These are phyloP conservation scores for Thinopyrum obtusiflorum DNA, from an alignment of 202 grass and related monocot genomes.

Conservation along the genomic window DNA sequence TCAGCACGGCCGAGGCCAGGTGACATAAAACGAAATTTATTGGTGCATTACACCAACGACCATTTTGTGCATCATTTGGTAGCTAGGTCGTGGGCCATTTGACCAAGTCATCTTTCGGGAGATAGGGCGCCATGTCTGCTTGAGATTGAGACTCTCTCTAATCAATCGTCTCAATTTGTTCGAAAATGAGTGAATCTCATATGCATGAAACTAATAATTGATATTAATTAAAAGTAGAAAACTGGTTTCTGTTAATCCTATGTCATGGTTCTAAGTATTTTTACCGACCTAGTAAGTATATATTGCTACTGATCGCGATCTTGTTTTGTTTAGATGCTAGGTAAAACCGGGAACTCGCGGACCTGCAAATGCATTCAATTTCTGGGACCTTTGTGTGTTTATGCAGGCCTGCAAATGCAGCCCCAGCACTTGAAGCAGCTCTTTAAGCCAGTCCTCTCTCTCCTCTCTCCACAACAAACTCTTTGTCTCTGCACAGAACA, in stretches of 20 bases:
- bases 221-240: no score
- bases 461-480: neutral
- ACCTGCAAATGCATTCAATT: no score
- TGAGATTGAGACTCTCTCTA: neutral
- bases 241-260: neutral
- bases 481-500: neutral
- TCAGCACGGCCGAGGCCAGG: neutral
- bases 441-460: neutral
- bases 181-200: neutral
- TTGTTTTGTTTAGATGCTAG: no score
- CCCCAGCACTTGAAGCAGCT: neutral
- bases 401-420: conserved; percentile 2
- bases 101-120: neutral
- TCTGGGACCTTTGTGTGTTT: neutral
- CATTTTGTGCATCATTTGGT: neutral
- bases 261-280: neutral
- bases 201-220: neutral
- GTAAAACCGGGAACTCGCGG: no score
- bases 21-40: conserved; percentile 30
- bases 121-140: neutral
- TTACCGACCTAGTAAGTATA: neutral
- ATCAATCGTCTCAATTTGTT: neutral
- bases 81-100: neutral
- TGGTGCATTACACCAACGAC: neutral
- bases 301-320: neutral